Base-by-base conservation (phyloP, 179 eudicot genomes). In the Silene vulgaris region DNA sequence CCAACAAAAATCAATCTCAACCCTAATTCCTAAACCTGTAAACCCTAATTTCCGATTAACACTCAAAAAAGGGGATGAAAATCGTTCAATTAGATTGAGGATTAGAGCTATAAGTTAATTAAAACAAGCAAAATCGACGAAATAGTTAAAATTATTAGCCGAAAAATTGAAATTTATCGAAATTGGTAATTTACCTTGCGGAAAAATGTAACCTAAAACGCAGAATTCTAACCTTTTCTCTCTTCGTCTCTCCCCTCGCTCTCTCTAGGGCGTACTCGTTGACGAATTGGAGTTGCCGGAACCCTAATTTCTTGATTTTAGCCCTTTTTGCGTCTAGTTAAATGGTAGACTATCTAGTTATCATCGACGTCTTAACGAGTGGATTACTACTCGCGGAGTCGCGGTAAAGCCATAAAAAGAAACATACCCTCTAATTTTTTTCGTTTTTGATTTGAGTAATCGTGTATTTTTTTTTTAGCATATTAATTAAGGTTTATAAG, bases 1-100 rank as follows among this genome's bases (percentile, higher is more conserved):
- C 73, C 73, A 13, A 50, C 61, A 52, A 21, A 69, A 11, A 69
- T 69, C 60, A 13, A 45, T 19, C 73, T 19, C 57, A 26, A 9
- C 57, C 7, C 57, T 50, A 12, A 50, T 50, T 50, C 17, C 57
- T 14, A 50, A 50, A 50, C 57, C 57, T 50, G n/a, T 12, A 19
- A 54, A 54, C 59, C 59, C 59, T 54, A 54, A 54, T 54, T 43
- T 54, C 59, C 59, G 3, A 54, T 54, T 54, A 54, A 14, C 59
- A 54, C 59, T 54, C 59, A 3, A 50, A 50, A 50, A 50, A 14
- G 17, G 57, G 17, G 57, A 50, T 50, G 57, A 50, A 45, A 6
- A 45, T 45, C 52, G 52, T 8, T 7, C 4, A 50, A 50, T 9
- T 50, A 54, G 6, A 54, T 54, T 14, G 59, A 54, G 59, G 59